Evolutionary conservation across 192 early-diverging fungal genomes (phyloP).

Genomic region (Mortierella hygrophila): DNA sequence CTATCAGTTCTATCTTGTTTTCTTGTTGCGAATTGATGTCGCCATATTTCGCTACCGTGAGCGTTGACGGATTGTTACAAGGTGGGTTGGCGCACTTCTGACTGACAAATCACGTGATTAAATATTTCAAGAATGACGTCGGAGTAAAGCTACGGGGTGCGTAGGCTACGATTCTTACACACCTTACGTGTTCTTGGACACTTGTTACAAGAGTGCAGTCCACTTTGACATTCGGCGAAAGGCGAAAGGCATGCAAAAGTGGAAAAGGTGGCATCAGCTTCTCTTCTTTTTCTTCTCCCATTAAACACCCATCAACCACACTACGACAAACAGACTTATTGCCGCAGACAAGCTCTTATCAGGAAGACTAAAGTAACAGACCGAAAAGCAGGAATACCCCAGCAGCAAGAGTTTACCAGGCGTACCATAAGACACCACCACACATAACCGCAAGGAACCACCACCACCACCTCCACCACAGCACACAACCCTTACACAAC

Average conservation of each 20-base stretch:
- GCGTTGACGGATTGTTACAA: too few species aligned
- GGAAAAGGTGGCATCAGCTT: neutral
- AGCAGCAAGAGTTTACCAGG: neutral
- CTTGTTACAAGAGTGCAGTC: neutral
- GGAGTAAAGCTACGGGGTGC: neutral
- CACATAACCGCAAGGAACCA: neutral
- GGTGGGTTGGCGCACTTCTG: neutral
- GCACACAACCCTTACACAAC: neutral
- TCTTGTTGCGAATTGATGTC: neutral
- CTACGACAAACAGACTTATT: neutral
- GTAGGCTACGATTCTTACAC: neutral
- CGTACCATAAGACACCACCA: neutral
- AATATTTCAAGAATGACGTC: neutral
- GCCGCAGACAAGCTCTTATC: neutral
- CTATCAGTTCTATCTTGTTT: slow-evolving; percentile 1
- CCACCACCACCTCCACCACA: neutral
- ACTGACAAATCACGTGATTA: neutral
- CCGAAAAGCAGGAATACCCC: neutral
- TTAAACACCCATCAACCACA: neutral
- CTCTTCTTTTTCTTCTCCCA: neutral
- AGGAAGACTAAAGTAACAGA: neutral
- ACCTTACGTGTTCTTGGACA: slow-evolving; percentile 1
- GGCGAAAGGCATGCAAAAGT: neutral
- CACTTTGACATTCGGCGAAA: neutral
- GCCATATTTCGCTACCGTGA: neutral